Conservation (phyloP, 116 monocot species). For the Zostera marina region DNA sequence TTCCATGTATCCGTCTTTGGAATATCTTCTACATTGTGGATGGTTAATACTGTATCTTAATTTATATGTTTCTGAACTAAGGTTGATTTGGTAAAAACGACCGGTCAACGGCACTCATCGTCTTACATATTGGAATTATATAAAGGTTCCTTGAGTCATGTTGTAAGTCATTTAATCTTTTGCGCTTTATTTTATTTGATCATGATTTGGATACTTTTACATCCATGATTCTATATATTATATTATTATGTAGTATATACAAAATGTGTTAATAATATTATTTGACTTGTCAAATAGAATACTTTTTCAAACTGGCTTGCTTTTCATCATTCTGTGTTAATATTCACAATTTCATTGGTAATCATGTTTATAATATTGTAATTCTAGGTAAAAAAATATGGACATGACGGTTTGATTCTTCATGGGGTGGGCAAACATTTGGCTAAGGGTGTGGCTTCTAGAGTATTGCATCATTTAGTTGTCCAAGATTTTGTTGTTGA, state of each 20-base stretch:
- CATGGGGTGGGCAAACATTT: constrained; percentile 91
- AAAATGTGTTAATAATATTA: neutral
- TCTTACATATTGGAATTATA: constrained; percentile 80
- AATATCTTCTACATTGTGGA: neutral
- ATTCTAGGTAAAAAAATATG: constrained; percentile 67
- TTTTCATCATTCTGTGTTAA: neutral
- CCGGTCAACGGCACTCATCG: constrained; percentile 46
- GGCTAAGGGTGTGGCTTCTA: constrained; percentile 59
- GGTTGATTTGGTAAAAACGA: constrained; percentile 65
- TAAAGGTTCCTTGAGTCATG: constrained; percentile 72
- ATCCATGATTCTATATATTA: neutral
- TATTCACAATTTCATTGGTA: neutral
- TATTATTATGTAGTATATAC: too few relatives aligned
- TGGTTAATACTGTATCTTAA: neutral
- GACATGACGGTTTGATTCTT: constrained; percentile 46
- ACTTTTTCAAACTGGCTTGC: neutral
- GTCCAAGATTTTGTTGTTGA: constrained; percentile 71
- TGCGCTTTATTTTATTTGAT: neutral
- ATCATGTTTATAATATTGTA: neutral
- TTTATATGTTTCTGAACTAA: constrained; percentile 5
- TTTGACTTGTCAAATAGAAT: neutral
- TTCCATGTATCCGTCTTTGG: neutral
- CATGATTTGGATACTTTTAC: neutral
- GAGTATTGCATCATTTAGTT: constrained; percentile 69
- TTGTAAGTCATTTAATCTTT: constrained; percentile 25